Evolutionary conservation across 2,329 filamentous ascomycete species (phyloP), one percentile per base, ranked within the genome.

Genomic region (Calycina marina): DNA sequence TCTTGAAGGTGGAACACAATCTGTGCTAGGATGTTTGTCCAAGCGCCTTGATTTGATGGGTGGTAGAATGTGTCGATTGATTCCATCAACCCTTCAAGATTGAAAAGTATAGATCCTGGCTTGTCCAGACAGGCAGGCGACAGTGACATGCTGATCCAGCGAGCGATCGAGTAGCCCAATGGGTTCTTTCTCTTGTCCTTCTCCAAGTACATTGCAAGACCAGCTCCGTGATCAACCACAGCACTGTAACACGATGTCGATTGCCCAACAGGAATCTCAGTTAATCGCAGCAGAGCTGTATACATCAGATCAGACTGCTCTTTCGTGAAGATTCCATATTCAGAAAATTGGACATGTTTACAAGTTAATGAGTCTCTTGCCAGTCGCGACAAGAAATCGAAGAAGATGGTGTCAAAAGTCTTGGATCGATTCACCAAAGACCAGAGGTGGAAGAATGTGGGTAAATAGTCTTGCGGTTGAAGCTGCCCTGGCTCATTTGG

Each of bases 41-140:
- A 98, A 10, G 63, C 63, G 10, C 90, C 90, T 32, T 88, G 82
- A 54, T 98, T 98, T 2, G 90, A 98, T 2, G 90, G 90, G 49
- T 98, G 90, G 63, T 94, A 98, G 56, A 98, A 98, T 1, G 90
- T 98, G 55, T 98, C 90, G 28, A 96, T 79, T 3, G 86, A 90
- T 54, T 96, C 81, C 44, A 98, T 80, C 32, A 98, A 64, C 1
- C 83, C 88, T 54, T 98, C 88, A 4, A 98, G 67, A 42, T 81
- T 83, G 18, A 78, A 72, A 47, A 98, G 58, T 26, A 93, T 72
- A 1, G 86, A 96, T 34, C 77, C 77, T 17, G 77, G 66, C n/a
- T 72, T 65, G 25, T 81, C 72, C 30, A 92, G 60, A 48, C 83
- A 90, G 28, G 75, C 64, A 1, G 90, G 88, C 1, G 90, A 96